These are phyloP conservation scores for Fusarium sp. DNA, from an alignment of 2,329 filamentous ascomycete genomes.

Conservation along the genomic window DNA sequence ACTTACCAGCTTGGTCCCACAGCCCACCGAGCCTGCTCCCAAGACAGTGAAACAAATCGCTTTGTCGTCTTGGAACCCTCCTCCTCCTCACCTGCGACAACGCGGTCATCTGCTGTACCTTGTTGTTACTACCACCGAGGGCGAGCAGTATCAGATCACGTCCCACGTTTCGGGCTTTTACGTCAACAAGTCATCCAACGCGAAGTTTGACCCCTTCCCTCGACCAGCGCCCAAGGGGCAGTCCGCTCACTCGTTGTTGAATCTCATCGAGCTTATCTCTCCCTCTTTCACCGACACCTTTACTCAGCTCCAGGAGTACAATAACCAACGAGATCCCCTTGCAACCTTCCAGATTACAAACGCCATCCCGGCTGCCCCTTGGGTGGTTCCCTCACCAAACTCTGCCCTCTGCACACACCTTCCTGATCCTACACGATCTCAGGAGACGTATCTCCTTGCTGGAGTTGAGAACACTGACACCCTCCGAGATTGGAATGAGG, in stretches of 20 bases:
- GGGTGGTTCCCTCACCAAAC: conserved; percentile 83
- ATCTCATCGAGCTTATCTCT: conserved; percentile 83
- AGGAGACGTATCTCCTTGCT: conserved; percentile 91
- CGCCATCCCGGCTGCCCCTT: conserved; percentile 91
- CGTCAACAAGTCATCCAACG: conserved; percentile 95
- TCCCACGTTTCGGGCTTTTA: conserved; percentile 95
- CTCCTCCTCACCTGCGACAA: conserved; percentile 90
- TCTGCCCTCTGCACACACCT: conserved; percentile 79
- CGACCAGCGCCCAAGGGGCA: conserved; percentile 83
- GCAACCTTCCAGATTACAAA: conserved; percentile 97
- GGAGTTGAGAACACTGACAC: conserved; percentile 96
- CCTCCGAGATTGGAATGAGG: conserved; percentile 98
- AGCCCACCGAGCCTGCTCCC: conserved; percentile 76
- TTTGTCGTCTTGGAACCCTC: conserved; percentile 96
- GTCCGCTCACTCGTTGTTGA: conserved; percentile 88
- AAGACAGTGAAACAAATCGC: conserved; percentile 93
- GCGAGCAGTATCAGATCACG: conserved; percentile 95
- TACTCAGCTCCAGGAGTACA: conserved; percentile 84
- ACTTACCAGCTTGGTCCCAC: conserved; percentile 80
- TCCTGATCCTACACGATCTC: conserved; percentile 88
- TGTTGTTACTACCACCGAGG: conserved; percentile 90
- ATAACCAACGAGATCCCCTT: conserved; percentile 87
- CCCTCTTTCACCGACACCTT: conserved; percentile 87
- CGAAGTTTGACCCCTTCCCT: conserved; percentile 93
- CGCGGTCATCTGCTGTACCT: conserved; percentile 95